These are phyloP conservation scores for Lachnellula arida DNA, from an alignment of 2,329 filamentous ascomycete species.

Conservation along the genomic window DNA sequence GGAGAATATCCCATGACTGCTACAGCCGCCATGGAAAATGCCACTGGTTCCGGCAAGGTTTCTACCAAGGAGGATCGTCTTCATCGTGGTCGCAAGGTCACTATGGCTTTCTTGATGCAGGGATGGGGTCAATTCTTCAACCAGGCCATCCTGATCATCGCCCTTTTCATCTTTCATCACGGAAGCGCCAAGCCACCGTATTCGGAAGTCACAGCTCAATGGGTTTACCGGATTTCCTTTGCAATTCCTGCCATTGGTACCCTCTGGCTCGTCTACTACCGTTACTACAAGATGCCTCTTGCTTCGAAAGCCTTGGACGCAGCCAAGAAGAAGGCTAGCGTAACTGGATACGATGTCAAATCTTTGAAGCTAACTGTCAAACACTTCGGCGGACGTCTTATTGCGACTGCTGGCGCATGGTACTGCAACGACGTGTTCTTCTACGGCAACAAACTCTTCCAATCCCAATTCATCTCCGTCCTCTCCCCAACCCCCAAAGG, in stretches of 20 bases:
- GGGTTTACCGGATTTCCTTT: constrained; percentile 88
- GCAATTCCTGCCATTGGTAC: constrained; percentile 87
- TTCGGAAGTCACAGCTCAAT: constrained; percentile 71
- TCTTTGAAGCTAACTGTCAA: constrained; percentile 74
- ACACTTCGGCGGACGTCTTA: constrained; percentile 79
- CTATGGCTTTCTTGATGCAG: constrained; percentile 95
- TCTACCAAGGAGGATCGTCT: constrained; percentile 91
- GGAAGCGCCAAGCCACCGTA: constrained; percentile 59
- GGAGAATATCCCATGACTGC: constrained; percentile 97
- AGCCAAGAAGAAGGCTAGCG: constrained; percentile 79
- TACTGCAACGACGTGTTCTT: constrained; percentile 98
- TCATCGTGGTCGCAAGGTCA: constrained; percentile 93
- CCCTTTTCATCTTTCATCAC: constrained; percentile 84
- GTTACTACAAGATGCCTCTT: constrained; percentile 89
- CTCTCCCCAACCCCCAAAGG: constrained; percentile 55
- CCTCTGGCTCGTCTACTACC: constrained; percentile 92
- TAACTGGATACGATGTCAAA: constrained; percentile 88
- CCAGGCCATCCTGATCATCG: constrained; percentile 81
- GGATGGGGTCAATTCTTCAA: constrained; percentile 97
- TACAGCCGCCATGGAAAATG: constrained; percentile 90
- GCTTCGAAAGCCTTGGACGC: constrained; percentile 76
- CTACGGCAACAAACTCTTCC: constrained; percentile 98
- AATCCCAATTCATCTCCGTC: constrained; percentile 81
- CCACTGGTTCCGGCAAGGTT: constrained; percentile 76
- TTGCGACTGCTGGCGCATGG: constrained; percentile 86